A percentile compares a stretch with the other conserved stretches of the same genome.
phyloP scores from a whole-genome alignment of 352 stramenopile species.

The Globisporangium takayamanum region DNA sequence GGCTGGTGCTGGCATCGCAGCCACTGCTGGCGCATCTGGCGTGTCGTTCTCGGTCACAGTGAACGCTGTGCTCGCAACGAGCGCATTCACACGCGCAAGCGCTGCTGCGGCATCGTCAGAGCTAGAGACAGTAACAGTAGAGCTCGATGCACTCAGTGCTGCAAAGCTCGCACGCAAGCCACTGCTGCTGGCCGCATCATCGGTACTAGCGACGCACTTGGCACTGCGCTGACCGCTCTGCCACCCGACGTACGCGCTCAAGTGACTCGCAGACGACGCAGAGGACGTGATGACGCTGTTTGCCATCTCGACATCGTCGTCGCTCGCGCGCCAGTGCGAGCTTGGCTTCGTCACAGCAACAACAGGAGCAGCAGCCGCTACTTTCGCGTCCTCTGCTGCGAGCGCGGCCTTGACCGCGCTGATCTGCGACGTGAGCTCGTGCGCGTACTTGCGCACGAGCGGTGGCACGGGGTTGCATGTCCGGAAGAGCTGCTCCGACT shows the following conservation, averaged over 20 bases:
- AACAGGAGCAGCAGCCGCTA: constrained; percentile 1
- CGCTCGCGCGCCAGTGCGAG: constrained; percentile 14
- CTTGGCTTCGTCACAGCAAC: background rate
- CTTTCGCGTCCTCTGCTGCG: constrained; percentile 24
- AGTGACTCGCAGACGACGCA: constrained; percentile 11
- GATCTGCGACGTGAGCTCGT: constrained; percentile 68
- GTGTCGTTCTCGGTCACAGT: constrained; percentile 42
- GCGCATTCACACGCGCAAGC: constrained; percentile 51
- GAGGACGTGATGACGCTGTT: constrained; percentile 2
- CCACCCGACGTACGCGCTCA: constrained; percentile 57
- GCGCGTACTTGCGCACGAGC: constrained; percentile 70
- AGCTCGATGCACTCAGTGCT: background rate
- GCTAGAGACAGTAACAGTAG: background rate
- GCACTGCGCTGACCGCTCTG: constrained; percentile 51
- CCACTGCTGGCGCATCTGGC: background rate
- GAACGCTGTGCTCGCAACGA: constrained; percentile 53
- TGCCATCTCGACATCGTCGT: constrained; percentile 18
- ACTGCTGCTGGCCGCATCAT: background rate
- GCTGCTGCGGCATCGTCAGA: constrained; percentile 15
- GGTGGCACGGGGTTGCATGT: constrained; percentile 67
- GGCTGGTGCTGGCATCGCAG: constrained; percentile 1
- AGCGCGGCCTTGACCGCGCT: constrained; percentile 41
- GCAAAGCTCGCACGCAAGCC: constrained; percentile 13
- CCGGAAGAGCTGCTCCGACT: constrained; percentile 70
- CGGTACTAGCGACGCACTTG: constrained; percentile 4